A percentile compares a stretch with the other conserved stretches of the same genome.
phyloP scores from a whole-genome alignment of 2,329 filamentous ascomycete species.

The Penicillium sp. region DNA sequence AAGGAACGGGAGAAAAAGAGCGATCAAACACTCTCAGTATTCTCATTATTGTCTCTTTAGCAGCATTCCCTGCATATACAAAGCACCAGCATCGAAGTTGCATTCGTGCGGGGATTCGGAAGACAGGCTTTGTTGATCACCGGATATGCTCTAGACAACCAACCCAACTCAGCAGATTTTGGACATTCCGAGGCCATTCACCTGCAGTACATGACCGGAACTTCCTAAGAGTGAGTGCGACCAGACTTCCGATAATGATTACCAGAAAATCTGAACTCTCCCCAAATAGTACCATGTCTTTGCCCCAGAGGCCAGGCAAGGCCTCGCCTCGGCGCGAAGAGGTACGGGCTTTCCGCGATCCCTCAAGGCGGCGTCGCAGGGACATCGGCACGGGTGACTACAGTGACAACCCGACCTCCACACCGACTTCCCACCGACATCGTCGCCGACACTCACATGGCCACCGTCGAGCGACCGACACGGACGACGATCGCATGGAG shows the following conservation, averaged over 20 bases:
- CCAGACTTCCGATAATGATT: background rate
- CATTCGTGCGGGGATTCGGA: background rate
- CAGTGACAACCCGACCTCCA: constrained; percentile 34
- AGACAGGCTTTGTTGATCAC: background rate
- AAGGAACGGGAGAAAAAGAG: background rate
- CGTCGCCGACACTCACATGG: constrained; percentile 44
- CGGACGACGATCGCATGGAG: constrained; percentile 57
- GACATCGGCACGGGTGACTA: constrained; percentile 68
- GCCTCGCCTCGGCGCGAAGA: constrained; percentile 61
- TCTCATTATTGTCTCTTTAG: background rate
- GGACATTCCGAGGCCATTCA: background rate
- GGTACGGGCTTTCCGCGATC: constrained; percentile 61
- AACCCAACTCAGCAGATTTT: background rate
- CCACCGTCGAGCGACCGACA: constrained; percentile 45
- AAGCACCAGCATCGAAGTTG: background rate
- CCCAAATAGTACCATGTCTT: constrained; percentile 43
- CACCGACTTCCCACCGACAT: constrained; percentile 40
- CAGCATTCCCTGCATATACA: background rate
- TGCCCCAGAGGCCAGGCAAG: constrained; percentile 63
- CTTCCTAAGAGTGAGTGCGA: constrained; percentile 11
- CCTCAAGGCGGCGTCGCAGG: constrained; percentile 65
- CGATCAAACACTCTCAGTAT: background rate
- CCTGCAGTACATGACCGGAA: constrained; percentile 7
- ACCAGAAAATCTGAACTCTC: background rate
- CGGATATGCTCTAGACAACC: constrained; percentile 11